Evolutionary conservation across 805 yeast genomes (phyloP), one percentile per base, ranked within the genome.

Genomic region (Candida xyloterini): DNA sequence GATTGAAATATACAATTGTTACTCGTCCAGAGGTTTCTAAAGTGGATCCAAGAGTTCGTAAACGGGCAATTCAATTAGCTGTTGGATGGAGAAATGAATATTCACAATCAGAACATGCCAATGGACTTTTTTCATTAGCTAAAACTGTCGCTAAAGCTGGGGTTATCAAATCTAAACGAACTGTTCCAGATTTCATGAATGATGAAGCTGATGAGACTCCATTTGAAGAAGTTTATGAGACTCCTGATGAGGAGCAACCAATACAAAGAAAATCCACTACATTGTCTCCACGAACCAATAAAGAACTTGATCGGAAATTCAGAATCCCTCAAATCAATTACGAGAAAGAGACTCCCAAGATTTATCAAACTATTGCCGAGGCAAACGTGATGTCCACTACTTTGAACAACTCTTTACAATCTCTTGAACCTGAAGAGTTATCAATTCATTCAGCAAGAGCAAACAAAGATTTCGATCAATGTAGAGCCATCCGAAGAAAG

Each of bases 371-470:
- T 5, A 74, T 90, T 34, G 86, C 95, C 1, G 83, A 85, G 42
- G 79, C 95, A 14, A 77, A 85, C 40, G 76, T 87, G 4, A 74
- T 81, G 8, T 76, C 95, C 5, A 81, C 89, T 1, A 76, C 81
- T 14, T 68, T 93, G 50, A 65, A 67, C 32, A 89, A 90, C 56
- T 62, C 78, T 1, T 60, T 85, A 31, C 59, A 68, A 38, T 49
- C 66, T 23, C 62, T 71, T 33, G 67, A 71, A 29, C 55, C 56
- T 5, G 78, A 70, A 1, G 74, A 68, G 33, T 66, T 74, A 7
- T 79, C 96, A 1, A 68, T 79, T 35, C 89, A 86, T 38, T 79
- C 84, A 48, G 63, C 67, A 15, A 71, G 70, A 35, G 79, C 84
- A 9, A 73, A 78, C n/a, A 67, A 67, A 20, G 75, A 77, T 39